Conservation (phyloP, 2,329 filamentous ascomycete species). For the Salinomyces thailandicus region DNA sequence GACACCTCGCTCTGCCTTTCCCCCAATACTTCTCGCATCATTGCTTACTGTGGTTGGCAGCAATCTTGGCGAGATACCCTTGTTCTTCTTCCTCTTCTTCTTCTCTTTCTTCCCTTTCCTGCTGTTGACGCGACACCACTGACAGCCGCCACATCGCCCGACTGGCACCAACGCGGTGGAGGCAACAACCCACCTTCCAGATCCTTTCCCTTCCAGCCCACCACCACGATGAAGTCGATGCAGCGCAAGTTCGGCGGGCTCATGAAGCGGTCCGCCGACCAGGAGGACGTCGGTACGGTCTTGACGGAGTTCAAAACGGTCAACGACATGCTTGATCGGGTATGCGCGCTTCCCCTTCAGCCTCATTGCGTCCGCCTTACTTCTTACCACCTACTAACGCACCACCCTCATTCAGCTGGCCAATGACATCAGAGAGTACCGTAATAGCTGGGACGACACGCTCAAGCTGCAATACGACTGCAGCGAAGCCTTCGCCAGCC, state of each 20-base stretch:
- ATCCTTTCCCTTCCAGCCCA: too few species aligned
- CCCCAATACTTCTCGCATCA: too few species aligned
- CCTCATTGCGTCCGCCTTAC: neutral
- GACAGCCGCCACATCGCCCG: too few species aligned
- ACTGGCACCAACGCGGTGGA: too few species aligned
- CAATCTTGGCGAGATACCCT: too few species aligned
- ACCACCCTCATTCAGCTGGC: constrained; percentile 48
- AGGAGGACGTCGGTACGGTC: constrained; percentile 63
- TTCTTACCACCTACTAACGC: neutral
- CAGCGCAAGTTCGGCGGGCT: constrained; percentile 66
- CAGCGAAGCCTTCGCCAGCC: constrained; percentile 55
- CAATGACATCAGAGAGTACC: constrained; percentile 58
- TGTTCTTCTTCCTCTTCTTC: too few species aligned
- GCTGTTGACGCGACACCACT: too few species aligned
- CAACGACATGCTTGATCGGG: constrained; percentile 62
- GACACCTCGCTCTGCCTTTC: too few species aligned
- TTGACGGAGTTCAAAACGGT: constrained; percentile 73
- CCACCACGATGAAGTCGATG: constrained; percentile 34
- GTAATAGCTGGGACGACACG: constrained; percentile 66
- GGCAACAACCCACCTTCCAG: constrained; percentile 3
- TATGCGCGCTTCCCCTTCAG: constrained; percentile 31
- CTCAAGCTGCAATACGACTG: constrained; percentile 58
- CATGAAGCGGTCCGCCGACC: constrained; percentile 60
- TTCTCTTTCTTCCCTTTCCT: too few species aligned
- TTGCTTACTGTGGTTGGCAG: too few species aligned